phyloP scores from a whole-genome alignment of 2,329 filamentous ascomycete species.

The Ophiostoma quercus region DNA sequence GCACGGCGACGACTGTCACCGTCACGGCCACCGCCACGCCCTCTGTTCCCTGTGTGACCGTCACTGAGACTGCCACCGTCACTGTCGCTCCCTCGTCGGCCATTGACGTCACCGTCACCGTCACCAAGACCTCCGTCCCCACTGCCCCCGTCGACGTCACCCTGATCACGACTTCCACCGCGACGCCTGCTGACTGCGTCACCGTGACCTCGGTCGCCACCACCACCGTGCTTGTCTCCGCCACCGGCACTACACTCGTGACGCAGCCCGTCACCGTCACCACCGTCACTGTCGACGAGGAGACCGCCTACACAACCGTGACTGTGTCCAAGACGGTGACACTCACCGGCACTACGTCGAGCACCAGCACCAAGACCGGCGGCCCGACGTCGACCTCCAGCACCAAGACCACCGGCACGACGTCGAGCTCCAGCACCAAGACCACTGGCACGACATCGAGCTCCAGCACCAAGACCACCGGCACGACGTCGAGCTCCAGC shows the following conservation, averaged over 20 bases:
- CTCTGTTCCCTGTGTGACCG: not conserved
- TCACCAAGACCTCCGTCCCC: not conserved
- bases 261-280: conserved; percentile 8
- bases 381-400: too few relatives aligned
- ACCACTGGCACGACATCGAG: not conserved
- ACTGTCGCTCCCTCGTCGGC: not conserved
- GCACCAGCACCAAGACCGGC: conserved; percentile 7
- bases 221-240: not conserved
- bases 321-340: conserved; percentile 14
- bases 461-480: conserved; percentile 9
- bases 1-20: not conserved
- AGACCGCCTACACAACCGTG: conserved; percentile 12
- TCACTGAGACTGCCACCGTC: conserved; percentile 19
- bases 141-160: not conserved
- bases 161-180: not conserved
- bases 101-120: conserved; percentile 9
- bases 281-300: not conserved
- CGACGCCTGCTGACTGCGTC: not conserved
- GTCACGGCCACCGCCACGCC: not conserved
- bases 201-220: conserved; percentile 1
- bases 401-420: too few relatives aligned
- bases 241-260: conserved; percentile 16
- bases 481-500: not conserved
- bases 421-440: too few relatives aligned
- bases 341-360: not conserved